These are phyloP conservation scores for Neurospora pannonica DNA, from an alignment of 495 filamentous ascomycete genomes.

Conservation along the genomic window DNA sequence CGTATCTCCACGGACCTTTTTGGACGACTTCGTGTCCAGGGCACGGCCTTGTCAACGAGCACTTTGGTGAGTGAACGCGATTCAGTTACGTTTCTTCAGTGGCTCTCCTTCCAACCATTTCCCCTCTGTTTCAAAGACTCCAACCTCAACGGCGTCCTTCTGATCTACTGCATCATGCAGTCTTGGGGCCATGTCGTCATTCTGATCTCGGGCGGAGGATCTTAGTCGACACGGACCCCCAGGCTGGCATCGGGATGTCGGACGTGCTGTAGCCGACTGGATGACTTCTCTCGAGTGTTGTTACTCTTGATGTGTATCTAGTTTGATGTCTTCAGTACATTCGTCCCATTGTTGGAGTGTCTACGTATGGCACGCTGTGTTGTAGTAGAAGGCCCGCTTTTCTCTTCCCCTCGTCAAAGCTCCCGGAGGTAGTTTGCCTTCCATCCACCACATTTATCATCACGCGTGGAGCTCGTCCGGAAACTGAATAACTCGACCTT, in stretches of 20 bases:
- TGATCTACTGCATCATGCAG: not conserved
- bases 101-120: not conserved
- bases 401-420: not conserved
- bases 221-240: not conserved
- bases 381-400: not conserved
- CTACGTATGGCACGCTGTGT: not conserved
- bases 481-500: not conserved
- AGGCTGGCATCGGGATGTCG: not conserved
- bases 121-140: not conserved
- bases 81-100: not conserved
- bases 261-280: not conserved
- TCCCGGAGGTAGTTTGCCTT: not conserved
- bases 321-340: not conserved
- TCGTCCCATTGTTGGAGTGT: not conserved
- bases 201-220: not conserved
- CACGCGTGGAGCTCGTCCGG: not conserved
- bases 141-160: not conserved
- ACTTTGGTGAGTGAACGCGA: not conserved
- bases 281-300: not conserved
- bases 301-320: not conserved
- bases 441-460: not conserved
- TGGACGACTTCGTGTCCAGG: not conserved
- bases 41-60: not conserved
- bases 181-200: not conserved
- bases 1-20: not conserved